Base-by-base conservation (phyloP, 179 eudicot species). In the Patellifolia procumbens region DNA sequence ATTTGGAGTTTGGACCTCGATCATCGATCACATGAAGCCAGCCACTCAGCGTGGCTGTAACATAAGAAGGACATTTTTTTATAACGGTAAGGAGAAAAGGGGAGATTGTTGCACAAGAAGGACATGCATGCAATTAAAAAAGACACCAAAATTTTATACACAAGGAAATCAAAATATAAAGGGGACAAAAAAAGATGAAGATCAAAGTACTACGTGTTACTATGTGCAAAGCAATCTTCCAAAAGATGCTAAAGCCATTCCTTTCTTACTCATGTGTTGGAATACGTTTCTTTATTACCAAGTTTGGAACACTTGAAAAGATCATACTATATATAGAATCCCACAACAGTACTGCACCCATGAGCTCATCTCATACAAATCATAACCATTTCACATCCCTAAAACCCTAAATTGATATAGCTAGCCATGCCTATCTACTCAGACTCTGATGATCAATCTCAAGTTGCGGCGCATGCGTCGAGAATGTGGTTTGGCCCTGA, bases 231-330 rank as follows among this genome's bases (percentile, higher is more conserved):
- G 60, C 74, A 87, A 77, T 53, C 83, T 74, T 72, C 24, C 22
- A 76, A 74, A 67, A 26, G 80, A 80, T 84, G 87, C 82, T 72
- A 82, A 90, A 88, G 91, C 71, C 84, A 90, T 90, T 28, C 93
- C 74, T 90, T 90, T 22, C 89, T 85, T 70, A 70, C 10, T 70
- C 3, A 9, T 2, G 55, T 29, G 86, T 77, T 74, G 28, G 13
- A 61, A 10, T 16, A 77, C 46, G 31, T 86, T 83, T 73, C 93
- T 85, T 88, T 59, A 31, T 60, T 39, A 22, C 81, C 68, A 88
- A 90, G 82, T 73, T 76, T 85, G 37, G 84, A 78, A 85, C 78
- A 46, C 46, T 64, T 32, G 0, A 11, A 8, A n/a, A 49, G 10
- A 52, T 35, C 73, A 37, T 73, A 83, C 76, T 73, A 78, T 70